Evolutionary conservation across 23 red algal species (phyloP).

Genomic region (Pyropia yezoensis): DNA sequence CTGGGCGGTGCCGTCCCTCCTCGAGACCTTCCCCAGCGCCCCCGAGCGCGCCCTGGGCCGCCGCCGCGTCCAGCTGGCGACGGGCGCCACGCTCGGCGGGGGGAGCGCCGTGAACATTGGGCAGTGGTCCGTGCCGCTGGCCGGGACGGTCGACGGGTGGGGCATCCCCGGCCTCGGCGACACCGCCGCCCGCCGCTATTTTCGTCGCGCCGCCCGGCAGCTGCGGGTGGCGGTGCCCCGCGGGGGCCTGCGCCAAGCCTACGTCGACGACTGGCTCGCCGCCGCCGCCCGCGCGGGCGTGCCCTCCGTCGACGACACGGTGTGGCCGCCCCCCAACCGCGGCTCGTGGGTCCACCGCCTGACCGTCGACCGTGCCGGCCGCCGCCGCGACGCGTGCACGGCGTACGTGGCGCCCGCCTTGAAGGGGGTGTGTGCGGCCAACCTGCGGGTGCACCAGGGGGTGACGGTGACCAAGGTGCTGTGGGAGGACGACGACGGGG

Average conservation of each 20-base stretch:
- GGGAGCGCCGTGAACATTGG: constrained; percentile 41
- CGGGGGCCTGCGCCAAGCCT: constrained; percentile 4
- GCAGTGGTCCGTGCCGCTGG: constrained; percentile 27
- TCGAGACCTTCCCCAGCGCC: constrained; percentile 13
- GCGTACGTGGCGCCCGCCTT: constrained; percentile 22
- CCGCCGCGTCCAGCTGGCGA: constrained; percentile 4
- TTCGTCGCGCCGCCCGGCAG: constrained; percentile 10
- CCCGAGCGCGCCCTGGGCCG: constrained; percentile 6
- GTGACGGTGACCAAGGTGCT: constrained; percentile 13
- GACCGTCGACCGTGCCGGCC: neutral
- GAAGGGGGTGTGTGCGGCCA: constrained; percentile 3
- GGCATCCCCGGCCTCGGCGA: constrained; percentile 5
- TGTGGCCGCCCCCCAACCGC: too few species aligned
- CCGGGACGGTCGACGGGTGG: constrained; percentile 13
- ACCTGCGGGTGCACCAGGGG: constrained; percentile 20
- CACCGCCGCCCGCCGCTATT: neutral
- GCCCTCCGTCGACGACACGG: neutral
- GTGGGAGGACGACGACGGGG: neutral
- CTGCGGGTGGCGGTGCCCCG: constrained; percentile 8
- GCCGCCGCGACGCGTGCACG: constrained; percentile 31
- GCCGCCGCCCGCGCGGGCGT: constrained; percentile 20
- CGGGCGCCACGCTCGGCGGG: constrained; percentile 41
- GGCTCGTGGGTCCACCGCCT: too few species aligned
- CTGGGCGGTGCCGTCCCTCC: constrained; percentile 24
- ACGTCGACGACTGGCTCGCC: constrained; percentile 23